phyloP scores from a whole-genome alignment of 2,329 filamentous ascomycete species.

The Stachybotrys chartarum region DNA sequence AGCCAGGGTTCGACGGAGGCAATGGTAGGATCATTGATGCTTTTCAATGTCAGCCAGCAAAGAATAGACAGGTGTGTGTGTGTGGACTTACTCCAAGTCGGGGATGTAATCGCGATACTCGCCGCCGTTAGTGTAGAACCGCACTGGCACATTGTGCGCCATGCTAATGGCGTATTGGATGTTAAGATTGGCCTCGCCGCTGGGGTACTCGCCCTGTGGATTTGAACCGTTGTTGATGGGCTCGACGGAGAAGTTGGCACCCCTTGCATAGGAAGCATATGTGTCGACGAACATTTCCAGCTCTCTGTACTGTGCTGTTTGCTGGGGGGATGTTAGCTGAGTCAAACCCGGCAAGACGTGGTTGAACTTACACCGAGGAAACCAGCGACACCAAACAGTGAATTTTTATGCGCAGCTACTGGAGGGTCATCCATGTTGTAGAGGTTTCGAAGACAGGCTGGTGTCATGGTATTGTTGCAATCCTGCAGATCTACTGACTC shows the following conservation, averaged over 20 bases:
- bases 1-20: conserved; percentile 59
- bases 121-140: conserved; percentile 23
- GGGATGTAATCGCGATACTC: conserved; percentile 19
- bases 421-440: conserved; percentile 40
- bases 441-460: conserved; percentile 34
- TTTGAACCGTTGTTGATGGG: conserved; percentile 51
- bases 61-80: neutral
- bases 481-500: neutral
- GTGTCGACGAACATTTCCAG: conserved; percentile 46
- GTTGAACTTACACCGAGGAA: conserved; percentile 28
- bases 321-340: conserved; percentile 15
- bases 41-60: conserved; percentile 3
- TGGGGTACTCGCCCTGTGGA: conserved; percentile 29
- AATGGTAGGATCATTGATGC: conserved; percentile 19
- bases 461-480: conserved; percentile 26
- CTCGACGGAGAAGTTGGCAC: conserved; percentile 48
- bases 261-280: conserved; percentile 43
- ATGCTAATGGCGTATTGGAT: conserved; percentile 27
- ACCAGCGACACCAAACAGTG: conserved; percentile 54
- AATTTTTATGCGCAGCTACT: conserved; percentile 49
- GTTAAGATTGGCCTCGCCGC: conserved; percentile 30
- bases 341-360: neutral
- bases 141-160: conserved; percentile 24
- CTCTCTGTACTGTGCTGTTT: conserved; percentile 47
- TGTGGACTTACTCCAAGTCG: conserved; percentile 24